A percentile compares a stretch with the other conserved stretches of the same genome.
Conservation (phyloP, 352 stramenopile genomes). For the Phytopythium ostracodes region DNA sequence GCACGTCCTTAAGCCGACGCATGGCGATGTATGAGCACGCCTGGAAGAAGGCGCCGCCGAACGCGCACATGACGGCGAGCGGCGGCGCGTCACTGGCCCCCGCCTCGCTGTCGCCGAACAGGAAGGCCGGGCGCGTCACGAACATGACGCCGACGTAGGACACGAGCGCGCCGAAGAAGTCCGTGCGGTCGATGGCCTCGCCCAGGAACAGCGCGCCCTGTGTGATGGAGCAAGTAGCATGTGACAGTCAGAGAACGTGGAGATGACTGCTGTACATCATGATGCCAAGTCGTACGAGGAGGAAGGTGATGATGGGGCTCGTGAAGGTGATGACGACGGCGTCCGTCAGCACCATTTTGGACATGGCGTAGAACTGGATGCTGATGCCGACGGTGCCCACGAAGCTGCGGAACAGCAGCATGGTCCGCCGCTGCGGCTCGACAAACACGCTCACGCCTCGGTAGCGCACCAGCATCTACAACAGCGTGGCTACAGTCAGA, state of each 20-base stretch:
- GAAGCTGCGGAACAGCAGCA: constrained; percentile 40
- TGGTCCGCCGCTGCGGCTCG: constrained; percentile 9
- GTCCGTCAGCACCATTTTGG: constrained; percentile 68
- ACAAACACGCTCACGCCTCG: constrained; percentile 20
- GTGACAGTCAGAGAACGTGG: not conserved
- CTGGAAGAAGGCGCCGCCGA: constrained; percentile 24
- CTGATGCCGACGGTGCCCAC: constrained; percentile 52
- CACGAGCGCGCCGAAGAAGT: constrained; percentile 12
- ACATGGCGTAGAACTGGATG: constrained; percentile 67
- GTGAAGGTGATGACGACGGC: constrained; percentile 62
- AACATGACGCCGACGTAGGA: constrained; percentile 25
- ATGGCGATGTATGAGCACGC: constrained; percentile 36
- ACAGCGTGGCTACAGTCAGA: not conserved
- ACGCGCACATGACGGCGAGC: constrained; percentile 29
- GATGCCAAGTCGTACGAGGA: constrained; percentile 35
- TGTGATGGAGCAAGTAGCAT: not conserved
- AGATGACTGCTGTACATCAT: not conserved
- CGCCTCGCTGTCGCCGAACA: constrained; percentile 12
- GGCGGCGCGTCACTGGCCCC: constrained; percentile 11
- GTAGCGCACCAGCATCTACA: constrained; percentile 24
- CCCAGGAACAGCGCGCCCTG: constrained; percentile 20
- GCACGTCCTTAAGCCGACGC: constrained; percentile 27
- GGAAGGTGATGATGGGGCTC: constrained; percentile 61
- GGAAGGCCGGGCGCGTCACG: constrained; percentile 14
- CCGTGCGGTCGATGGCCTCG: constrained; percentile 15